These are phyloP conservation scores for Vigna reflexopilosa DNA, from an alignment of 306 rosid genomes.

Conservation along the genomic window DNA sequence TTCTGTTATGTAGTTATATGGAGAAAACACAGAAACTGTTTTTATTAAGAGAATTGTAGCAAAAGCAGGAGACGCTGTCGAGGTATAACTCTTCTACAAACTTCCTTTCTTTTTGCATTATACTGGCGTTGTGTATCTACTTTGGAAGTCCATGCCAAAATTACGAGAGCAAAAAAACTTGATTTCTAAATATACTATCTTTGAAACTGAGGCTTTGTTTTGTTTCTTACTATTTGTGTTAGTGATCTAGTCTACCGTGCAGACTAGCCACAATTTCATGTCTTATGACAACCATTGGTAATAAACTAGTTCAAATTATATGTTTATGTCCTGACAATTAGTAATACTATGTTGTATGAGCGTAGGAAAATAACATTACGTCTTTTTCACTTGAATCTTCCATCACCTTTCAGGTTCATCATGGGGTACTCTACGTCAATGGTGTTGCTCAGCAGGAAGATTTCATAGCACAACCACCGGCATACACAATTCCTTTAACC, in stretches of 20 bases:
- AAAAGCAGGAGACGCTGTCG: slow-evolving; percentile 79
- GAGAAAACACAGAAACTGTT: slow-evolving; percentile 53
- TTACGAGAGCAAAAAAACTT: neutral
- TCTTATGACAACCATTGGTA: neutral
- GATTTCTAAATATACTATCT: neutral
- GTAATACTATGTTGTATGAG: neutral
- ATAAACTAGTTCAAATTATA: neutral
- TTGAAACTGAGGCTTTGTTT: slow-evolving; percentile 3
- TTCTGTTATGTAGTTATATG: slow-evolving; percentile 55
- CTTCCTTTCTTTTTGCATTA: neutral
- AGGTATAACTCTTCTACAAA: slow-evolving; percentile 52
- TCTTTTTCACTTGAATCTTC: slow-evolving; percentile 33
- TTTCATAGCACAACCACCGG: slow-evolving; percentile 64
- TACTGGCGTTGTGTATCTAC: slow-evolving; percentile 1
- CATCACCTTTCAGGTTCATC: slow-evolving; percentile 57
- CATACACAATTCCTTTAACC: slow-evolving; percentile 55
- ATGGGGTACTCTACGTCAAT: slow-evolving; percentile 76
- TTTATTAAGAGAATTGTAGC: slow-evolving; percentile 93
- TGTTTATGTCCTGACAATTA: neutral
- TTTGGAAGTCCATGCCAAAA: slow-evolving; percentile 23
- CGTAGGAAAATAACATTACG: slow-evolving; percentile 2
- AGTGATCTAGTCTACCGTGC: slow-evolving; percentile 3
- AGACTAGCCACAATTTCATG: slow-evolving; percentile 2
- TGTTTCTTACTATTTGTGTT: neutral
- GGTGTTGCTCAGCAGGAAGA: slow-evolving; percentile 73